Evolutionary conservation across 1,284 basidiomycete genomes (phyloP), one percentile per base, ranked within the genome.

Genomic region (Puccinia hordei): DNA sequence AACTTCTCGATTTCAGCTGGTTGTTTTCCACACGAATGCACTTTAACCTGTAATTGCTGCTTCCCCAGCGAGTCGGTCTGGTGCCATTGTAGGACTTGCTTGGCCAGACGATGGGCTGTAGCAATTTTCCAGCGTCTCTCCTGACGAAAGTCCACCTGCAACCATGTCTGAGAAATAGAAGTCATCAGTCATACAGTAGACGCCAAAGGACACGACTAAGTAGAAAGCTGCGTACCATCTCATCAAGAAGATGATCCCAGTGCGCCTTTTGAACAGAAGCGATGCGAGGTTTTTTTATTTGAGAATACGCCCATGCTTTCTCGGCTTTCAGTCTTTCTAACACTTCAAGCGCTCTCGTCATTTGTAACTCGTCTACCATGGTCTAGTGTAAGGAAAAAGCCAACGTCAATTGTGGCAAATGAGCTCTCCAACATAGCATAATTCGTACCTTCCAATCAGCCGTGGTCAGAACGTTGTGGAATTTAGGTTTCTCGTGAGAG

Each of bases 191-290:
- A 55, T 10, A 53, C 61, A 24, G 24, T 38, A 1, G 44, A 30
- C 22, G 4, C 17, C 53, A 44, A n/a, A 41, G 2, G 35, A 17
- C 61, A 38, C n/a, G 22, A 46, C 38, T 46, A 27, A n/a, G 24
- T 24, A 27, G 15, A 24, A 65, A 57, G 2, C 27, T 30, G 87
- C 89, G 83, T 81, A 93, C 93, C 94, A 98, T 94, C 87, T 99
- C 97, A 82, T 99, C 97, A 85, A 99, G 87, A 41, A 99, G 87
- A 86, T 95, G 93, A 86, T 99, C 97, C 93, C 94, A 96, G 83
- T 98, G 95, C 0, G 92, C 90, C 86, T 98, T 98, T 6, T 88
- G 88, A 49, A 93, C 86, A 1, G 91, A 90, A 10, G 94, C 93
- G 10, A 91, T 92, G 76, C 93, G 89, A 83, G 95, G 93, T 86